Evolutionary conservation across 106 monocot genomes (phyloP), one percentile per base, ranked within the genome.

Genomic region (Dendrobium nobile): DNA sequence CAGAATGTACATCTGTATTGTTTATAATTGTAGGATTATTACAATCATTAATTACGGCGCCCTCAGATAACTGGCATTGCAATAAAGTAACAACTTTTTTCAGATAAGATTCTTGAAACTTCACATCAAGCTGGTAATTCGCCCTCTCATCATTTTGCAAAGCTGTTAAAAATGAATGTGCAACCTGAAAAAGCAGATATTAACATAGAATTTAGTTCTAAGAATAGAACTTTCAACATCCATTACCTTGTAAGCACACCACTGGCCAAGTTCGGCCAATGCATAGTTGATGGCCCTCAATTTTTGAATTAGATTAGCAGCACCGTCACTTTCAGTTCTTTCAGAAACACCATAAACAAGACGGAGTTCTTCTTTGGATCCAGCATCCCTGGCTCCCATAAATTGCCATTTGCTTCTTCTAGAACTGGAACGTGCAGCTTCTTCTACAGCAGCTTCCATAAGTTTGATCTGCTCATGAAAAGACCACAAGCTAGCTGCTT

Each of bases 321-420:
- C 98, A 73, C 98, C 98, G 85, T 99, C 98, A 90, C 98, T 95
- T 85, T 99, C 98, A 67, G 98, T 99, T 86, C 98, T 92, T 78
- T 99, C 95, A 82, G 94, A 95, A 78, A 99, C 92, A 84, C 98
- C 98, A 88, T 99, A 99, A 15, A 99, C 85, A 68, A 99, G 91
- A 56, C 92, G 98, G 54, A 99, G 77, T 84, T 99, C 98, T 75
- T 98, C 97, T 82, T 89, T 95, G 26, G 92, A 90, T 67, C 98
- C 95, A 64, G 98, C 98, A 92, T 99, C 98, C 85, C 98, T 91
- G 13, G 98, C 98, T 40, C 98, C 98, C 98, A 99, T 99, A 84
- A 99, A 99, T 82, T 99, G 91, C 98, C 98, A 99, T 74, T 95
- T 99, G 84, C 91, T 99, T 90, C 87, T 95, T 81, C 95, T 85